Evolutionary conservation across 2,329 filamentous ascomycete genomes (phyloP), one percentile per base, ranked within the genome.

Genomic region (Pyricularia sp.): DNA sequence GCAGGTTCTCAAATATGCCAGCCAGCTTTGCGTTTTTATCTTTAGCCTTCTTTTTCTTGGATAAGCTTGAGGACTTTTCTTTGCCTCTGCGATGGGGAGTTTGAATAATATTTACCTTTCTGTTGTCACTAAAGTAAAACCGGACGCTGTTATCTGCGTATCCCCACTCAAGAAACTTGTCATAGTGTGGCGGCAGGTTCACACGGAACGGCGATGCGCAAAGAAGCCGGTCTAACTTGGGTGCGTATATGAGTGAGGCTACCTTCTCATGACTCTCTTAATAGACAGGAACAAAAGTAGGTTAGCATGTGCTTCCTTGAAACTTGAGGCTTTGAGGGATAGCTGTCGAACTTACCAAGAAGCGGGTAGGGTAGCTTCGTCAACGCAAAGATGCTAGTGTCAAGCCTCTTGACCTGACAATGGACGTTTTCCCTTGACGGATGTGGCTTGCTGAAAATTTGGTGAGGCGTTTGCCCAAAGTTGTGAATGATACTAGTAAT

Each of bases 401-500:
- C 93, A 0, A 99, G 79, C 65, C 91, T 84, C 65, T 84, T 85
- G 3, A 83, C 78, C 5, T 85, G 86, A 65, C 86, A 84, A 26
- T 84, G 79, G 4, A 82, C 76, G 65, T 89, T 83, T 68, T 96
- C 92, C 16, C 88, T 84, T n/a, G 84, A 78, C 3, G 89, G 87
- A 74, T 99, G 94, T 13, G 89, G 82, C 66, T 88, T 88, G 60
- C 86, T 84, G 74, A 97, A 99, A 19, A 97, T 89, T 74, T 99
- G 96, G 70, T 96, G 90, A 1, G 96, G 94, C 1, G 96, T 99
- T 74, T 99, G 94, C 0, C 94, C 94, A 75, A 99, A 99, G 70
- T 97, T 97, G 76, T 99, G 93, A 70, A 99, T 97, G 69, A 97
- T 96, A 40, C 91, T 91, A 64, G 96, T 97, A 0, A 92, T 93